These are phyloP conservation scores for Alternaria sp. DNA, from an alignment of 2,329 filamentous ascomycete genomes.

Conservation along the genomic window DNA sequence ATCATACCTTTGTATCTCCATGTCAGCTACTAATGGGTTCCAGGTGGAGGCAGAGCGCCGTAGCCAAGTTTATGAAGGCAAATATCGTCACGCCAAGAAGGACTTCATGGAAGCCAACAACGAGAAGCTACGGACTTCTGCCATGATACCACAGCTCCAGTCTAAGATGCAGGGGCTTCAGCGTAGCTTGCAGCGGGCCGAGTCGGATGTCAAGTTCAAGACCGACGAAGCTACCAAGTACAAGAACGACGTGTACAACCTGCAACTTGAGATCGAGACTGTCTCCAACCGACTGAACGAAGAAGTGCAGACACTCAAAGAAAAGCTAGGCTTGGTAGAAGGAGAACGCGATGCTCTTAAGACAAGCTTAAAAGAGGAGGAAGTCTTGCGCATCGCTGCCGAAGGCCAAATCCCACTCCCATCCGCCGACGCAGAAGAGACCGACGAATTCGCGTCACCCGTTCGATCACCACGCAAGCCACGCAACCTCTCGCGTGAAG, in stretches of 20 bases:
- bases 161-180: constrained; percentile 43
- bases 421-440: constrained; percentile 57
- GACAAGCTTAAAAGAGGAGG: constrained; percentile 75
- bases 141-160: constrained; percentile 39
- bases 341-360: constrained; percentile 79
- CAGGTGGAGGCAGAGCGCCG: constrained; percentile 38
- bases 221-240: constrained; percentile 46
- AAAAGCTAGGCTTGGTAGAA: constrained; percentile 71
- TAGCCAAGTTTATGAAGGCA: constrained; percentile 35
- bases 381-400: constrained; percentile 75
- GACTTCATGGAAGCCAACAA: constrained; percentile 34
- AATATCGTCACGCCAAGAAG: constrained; percentile 40
- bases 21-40: constrained; percentile 1
- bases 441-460: constrained; percentile 71
- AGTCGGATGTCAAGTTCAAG: constrained; percentile 46
- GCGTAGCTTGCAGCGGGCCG: constrained; percentile 34
- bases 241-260: constrained; percentile 56
- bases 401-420: constrained; percentile 76
- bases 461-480: constrained; percentile 60
- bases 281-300: constrained; percentile 72
- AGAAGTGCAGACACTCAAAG: constrained; percentile 70
- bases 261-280: constrained; percentile 61
- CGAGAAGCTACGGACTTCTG: constrained; percentile 32
- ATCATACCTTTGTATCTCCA: neutral
- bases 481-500: constrained; percentile 54